Base-by-base conservation (phyloP, 2,329 filamentous ascomycete species). In the Fusarium fracticaudum region DNA sequence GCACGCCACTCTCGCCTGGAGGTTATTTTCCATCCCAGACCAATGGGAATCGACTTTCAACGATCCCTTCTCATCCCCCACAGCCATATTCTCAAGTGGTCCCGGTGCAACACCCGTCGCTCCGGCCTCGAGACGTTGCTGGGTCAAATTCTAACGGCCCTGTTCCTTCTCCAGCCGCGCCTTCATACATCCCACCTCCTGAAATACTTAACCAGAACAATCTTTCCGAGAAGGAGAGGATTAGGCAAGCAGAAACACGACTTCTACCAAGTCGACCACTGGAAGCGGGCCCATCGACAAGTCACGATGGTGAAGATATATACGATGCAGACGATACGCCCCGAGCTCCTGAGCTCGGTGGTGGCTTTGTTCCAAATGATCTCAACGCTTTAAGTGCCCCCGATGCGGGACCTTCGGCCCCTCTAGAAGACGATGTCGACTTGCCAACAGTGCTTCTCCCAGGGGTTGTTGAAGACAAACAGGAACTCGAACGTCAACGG, bases 181-280 rank as follows among this genome's bases (percentile, higher is more conserved):
- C 86, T 73, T 83, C 89, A 63, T 87, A 89, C 75, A 80, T 91
- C 22, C 89, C 91, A 37, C 89, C 89, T 9, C 91, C 92, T n/a
- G 85, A 88, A 37, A 76, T 91, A 24, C 84, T 86, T 17, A 84
- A 88, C 18, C 91, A 94, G 63, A 88, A 89, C 68, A 87, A 85
- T 9, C 84, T 95, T 38, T 91, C 92, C 18, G 96, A 98, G 73
- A 98, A 98, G 82, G 92, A 97, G 68, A 91, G 92, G 55, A 84
- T 96, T 67, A 90, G 92, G 53, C 90, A 90, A 67, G 94, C 94
- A 45, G 95, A 98, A 83, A 89, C 92, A 74, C 89, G 91, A 53
- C 84, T 98, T 10, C 83, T 98, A 29, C 96, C 96, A 5, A 98
- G 95, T 78, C 91, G 91, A 77, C 95, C 93, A 18, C 85, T 79